phyloP scores from a whole-genome alignment of 345 rosid genomes.

The Ceriops zippeliana region DNA sequence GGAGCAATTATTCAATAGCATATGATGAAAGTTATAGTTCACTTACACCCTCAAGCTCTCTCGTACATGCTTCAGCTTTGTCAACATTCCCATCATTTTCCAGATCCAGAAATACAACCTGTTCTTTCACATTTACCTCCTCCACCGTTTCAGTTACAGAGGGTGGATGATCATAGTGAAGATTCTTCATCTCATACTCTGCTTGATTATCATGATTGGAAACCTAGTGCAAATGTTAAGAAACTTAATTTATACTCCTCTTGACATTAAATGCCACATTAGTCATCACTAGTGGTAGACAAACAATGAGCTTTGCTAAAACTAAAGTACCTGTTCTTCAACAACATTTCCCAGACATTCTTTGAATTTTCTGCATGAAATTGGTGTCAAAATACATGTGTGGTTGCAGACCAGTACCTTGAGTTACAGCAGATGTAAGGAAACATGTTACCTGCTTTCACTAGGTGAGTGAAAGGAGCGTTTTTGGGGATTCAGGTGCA shows the following conservation, averaged over 20 bases:
- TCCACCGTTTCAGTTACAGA: conserved; percentile 26
- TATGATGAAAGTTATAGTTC: background rate
- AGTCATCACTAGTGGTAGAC: background rate
- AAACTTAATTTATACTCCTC: background rate
- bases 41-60: conserved; percentile 82
- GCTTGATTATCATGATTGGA: conserved; percentile 29
- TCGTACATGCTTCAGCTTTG: conserved; percentile 77
- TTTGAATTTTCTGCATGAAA: conserved; percentile 33
- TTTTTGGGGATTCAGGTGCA: conserved; percentile 46
- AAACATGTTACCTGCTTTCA: conserved; percentile 51
- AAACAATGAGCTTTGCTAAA: conserved; percentile 6
- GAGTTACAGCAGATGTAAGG: background rate
- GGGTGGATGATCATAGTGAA: conserved; percentile 21
- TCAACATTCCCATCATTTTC: conserved; percentile 54
- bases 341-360: conserved; percentile 30
- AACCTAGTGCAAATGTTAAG: conserved; percentile 32
- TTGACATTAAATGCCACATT: background rate
- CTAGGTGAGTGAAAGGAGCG: conserved; percentile 54
- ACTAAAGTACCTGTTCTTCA: conserved; percentile 42
- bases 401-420: conserved; percentile 9
- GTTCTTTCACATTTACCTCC: conserved; percentile 38
- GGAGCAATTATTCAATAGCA: background rate
- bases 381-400: conserved; percentile 8
- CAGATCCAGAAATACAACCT: conserved; percentile 29
- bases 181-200: conserved; percentile 24